Evolutionary conservation across 1,284 basidiomycete species (phyloP).

Genomic region (Fomitopsis betulina): DNA sequence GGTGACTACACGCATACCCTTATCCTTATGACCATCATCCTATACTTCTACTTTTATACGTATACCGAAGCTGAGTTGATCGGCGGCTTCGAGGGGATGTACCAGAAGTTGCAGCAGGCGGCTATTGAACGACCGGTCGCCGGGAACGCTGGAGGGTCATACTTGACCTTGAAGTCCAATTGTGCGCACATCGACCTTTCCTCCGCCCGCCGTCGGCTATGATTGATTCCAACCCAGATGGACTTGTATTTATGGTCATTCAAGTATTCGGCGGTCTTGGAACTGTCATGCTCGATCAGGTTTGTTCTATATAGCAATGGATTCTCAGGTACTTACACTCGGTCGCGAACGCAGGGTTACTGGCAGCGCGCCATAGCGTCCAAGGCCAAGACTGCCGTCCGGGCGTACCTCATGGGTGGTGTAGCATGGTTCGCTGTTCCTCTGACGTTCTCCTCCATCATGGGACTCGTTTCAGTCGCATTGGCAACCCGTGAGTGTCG

Average conservation of each 20-base stretch:
- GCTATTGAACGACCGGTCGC: slow-evolving; percentile 26
- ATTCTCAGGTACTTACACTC: too few relatives aligned
- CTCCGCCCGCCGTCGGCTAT: neutral
- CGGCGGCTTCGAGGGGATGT: slow-evolving; percentile 28
- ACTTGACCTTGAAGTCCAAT: slow-evolving; percentile 33
- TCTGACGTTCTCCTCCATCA: slow-evolving; percentile 35
- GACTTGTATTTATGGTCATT: slow-evolving; percentile 9
- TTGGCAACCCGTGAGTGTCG: slow-evolving; percentile 14
- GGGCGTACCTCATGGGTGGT: slow-evolving; percentile 33
- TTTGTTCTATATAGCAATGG: neutral
- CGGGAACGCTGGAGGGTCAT: slow-evolving; percentile 34
- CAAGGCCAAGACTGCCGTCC: slow-evolving; percentile 27
- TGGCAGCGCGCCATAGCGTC: slow-evolving; percentile 28
- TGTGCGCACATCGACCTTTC: slow-evolving; percentile 10
- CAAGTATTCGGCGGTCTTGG: slow-evolving; percentile 8
- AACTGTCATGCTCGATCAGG: slow-evolving; percentile 12
- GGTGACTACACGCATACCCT: slow-evolving; percentile 31
- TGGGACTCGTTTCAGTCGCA: slow-evolving; percentile 36
- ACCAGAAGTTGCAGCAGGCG: slow-evolving; percentile 27
- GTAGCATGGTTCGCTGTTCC: slow-evolving; percentile 36
- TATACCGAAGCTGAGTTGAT: slow-evolving; percentile 26
- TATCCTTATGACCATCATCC: slow-evolving; percentile 29
- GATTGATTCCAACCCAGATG: neutral
- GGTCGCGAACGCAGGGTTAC: slow-evolving; percentile 1
- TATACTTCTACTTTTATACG: slow-evolving; percentile 23